Evolutionary conservation across 257 asterid genomes (phyloP), one percentile per base, ranked within the genome.

Genomic region (Penstemon davidsonii): DNA sequence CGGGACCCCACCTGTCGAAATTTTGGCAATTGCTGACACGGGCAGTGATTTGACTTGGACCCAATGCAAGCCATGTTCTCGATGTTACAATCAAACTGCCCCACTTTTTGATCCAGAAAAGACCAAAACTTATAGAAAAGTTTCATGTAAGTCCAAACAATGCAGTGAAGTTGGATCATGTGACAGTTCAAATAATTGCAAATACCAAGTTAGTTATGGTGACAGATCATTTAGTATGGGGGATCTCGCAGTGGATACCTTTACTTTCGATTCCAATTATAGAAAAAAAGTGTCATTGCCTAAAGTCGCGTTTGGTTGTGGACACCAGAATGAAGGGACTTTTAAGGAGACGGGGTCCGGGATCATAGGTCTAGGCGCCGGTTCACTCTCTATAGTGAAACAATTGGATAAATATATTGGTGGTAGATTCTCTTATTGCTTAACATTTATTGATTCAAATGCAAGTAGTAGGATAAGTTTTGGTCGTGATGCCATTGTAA

Each of bases 341-440:
- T 81, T 85, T 60, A 41, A 63, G 7, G 69, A 5, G 0, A 10
- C 13, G 0, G 69, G 54, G 3, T 68, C 91, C 0, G 95, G 95
- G 2, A 79, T 87, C 7, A 38, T 87, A 1, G 91, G 95, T 2
- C 84, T 85, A 1, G 86, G 89, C 1, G 86, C 80, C 0, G 88
- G 91, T 2, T 7, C 73, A 0, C 4, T 82, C 0, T 87, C 91
- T 0, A 78, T 87, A 1, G 46, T 85, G 9, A 75, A 47, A 0
- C 95, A 85, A 45, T 53, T 87, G 44, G 62, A 25, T 25, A 25
- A 13, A 5, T 49, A 64, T 42, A 41, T 83, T 3, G 46, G 56
- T 33, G 87, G 86, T 0, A 81, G 41, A 60, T 79, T 87, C 60
- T 78, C 95, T 0, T 87, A 87, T 15, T 87, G 88, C 45, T 71